Percentiles rank a stretch among this genome's conserved stretches.
These are phyloP conservation scores for Claviceps pusilla DNA, from an alignment of 2,329 filamentous ascomycete genomes.

Conservation along the genomic window DNA sequence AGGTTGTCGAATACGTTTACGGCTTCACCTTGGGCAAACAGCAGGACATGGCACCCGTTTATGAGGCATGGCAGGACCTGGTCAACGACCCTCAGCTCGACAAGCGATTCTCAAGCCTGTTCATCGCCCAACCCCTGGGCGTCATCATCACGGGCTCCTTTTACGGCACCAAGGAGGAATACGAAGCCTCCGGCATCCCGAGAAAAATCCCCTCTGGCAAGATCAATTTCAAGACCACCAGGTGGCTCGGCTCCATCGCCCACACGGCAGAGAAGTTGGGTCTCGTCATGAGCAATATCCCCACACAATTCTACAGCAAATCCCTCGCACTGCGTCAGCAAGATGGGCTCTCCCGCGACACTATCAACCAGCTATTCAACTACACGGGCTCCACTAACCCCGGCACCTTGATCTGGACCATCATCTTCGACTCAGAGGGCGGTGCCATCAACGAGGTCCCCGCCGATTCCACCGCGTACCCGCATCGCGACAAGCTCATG, in stretches of 20 bases:
- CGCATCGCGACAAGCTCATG: constrained; percentile 48
- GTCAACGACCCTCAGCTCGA: constrained; percentile 39
- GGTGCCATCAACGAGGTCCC: constrained; percentile 44
- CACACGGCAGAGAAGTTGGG: constrained; percentile 34
- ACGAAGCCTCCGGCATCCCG: constrained; percentile 33
- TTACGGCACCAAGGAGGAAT: constrained; percentile 44
- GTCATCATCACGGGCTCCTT: constrained; percentile 45
- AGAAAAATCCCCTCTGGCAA: constrained; percentile 28
- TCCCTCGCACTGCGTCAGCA: constrained; percentile 37
- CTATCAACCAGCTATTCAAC: constrained; percentile 34
- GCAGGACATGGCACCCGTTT: constrained; percentile 31
- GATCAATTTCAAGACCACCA: constrained; percentile 34
- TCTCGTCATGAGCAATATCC: constrained; percentile 31
- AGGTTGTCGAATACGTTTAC: constrained; percentile 45
- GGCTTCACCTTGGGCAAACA: constrained; percentile 34
- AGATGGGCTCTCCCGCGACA: constrained; percentile 29
- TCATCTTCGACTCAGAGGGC: constrained; percentile 47
- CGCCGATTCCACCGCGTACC: constrained; percentile 42
- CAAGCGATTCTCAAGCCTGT: constrained; percentile 41
- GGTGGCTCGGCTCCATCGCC: constrained; percentile 47
- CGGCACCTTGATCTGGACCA: constrained; percentile 41
- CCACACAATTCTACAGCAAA: constrained; percentile 40
- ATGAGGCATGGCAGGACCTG: constrained; percentile 43
- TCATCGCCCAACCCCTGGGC: constrained; percentile 38
- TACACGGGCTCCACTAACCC: constrained; percentile 35